Conservation (phyloP, 768 basidiomycete genomes). For the Cystofilobasidium capitatum region DNA sequence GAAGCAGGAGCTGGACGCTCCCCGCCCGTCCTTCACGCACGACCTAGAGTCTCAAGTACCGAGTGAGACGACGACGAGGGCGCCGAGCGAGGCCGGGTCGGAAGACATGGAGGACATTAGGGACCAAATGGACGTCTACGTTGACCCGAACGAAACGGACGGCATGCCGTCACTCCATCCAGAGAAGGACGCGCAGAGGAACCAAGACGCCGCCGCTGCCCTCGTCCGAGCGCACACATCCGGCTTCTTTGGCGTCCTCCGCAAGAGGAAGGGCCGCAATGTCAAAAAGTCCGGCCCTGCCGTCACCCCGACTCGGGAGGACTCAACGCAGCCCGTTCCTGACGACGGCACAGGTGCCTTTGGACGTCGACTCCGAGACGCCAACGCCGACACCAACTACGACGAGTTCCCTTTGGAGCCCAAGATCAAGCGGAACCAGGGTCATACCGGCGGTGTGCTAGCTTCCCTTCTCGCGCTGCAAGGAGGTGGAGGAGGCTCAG, state of each 20-base stretch:
- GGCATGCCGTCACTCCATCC: slow-evolving; percentile 50
- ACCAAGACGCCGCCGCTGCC: slow-evolving; percentile 30
- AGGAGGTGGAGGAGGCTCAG: slow-evolving; percentile 50
- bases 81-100: slow-evolving; percentile 81
- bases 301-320: background rate
- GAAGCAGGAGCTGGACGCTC: background rate
- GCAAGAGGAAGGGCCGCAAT: slow-evolving; percentile 30
- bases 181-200: slow-evolving; percentile 33
- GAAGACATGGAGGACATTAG: slow-evolving; percentile 90
- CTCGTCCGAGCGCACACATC: slow-evolving; percentile 39
- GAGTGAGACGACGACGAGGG: slow-evolving; percentile 88
- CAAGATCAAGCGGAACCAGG: background rate
- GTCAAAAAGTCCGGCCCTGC: slow-evolving; percentile 9
- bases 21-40: slow-evolving; percentile 6
- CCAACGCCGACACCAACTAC: slow-evolving; percentile 29
- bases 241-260: slow-evolving; percentile 33
- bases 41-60: slow-evolving; percentile 63
- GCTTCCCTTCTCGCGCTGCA: slow-evolving; percentile 48
- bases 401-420: slow-evolving; percentile 25
- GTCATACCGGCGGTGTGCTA: slow-evolving; percentile 51
- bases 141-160: slow-evolving; percentile 55
- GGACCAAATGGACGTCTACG: slow-evolving; percentile 52
- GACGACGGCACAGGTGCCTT: slow-evolving; percentile 30
- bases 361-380: slow-evolving; percentile 24
- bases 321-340: too few relatives aligned